Percentiles rank a stretch among this genome's conserved stretches.
Evolutionary conservation across 2,329 filamentous ascomycete genomes (phyloP).

Genomic region (Paramyrothecium roridum): DNA sequence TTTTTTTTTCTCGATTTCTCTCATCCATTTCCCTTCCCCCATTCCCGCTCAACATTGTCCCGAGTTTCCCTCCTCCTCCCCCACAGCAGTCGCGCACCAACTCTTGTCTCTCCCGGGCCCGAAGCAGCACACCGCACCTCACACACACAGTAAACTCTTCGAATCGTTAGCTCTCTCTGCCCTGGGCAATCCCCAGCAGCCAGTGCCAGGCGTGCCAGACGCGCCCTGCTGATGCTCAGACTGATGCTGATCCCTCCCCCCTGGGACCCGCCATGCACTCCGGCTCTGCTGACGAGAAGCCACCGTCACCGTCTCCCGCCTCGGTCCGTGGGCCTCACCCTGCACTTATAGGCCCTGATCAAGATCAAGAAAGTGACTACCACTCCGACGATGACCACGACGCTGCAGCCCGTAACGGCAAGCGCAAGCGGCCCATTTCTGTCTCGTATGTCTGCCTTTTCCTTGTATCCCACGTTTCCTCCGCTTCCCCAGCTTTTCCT

Average conservation of each 20-base stretch:
- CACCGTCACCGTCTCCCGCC: constrained; percentile 14
- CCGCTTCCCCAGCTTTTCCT: neutral
- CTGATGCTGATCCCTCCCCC: neutral
- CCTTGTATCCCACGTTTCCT: constrained; percentile 4
- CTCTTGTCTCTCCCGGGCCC: neutral
- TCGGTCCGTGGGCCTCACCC: constrained; percentile 24
- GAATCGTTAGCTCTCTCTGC: too few species aligned
- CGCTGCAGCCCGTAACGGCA: constrained; percentile 31
- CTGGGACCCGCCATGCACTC: constrained; percentile 15
- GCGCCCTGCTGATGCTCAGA: too few species aligned
- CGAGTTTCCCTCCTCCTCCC: neutral
- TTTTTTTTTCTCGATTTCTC: too few species aligned
- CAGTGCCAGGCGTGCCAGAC: too few species aligned
- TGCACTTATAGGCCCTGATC: constrained; percentile 19
- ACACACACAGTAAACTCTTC: too few species aligned
- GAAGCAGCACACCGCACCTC: neutral
- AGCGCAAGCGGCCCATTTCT: constrained; percentile 59
- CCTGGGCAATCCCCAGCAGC: too few species aligned
- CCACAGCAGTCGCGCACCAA: neutral
- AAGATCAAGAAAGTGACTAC: constrained; percentile 29
- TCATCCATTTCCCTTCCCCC: neutral
- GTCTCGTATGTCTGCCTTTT: constrained; percentile 47
- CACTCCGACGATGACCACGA: constrained; percentile 43
- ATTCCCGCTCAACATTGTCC: neutral
- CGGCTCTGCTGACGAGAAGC: constrained; percentile 12